These are phyloP conservation scores for Brassica hybrid DNA, from an alignment of 441 rosid genomes.

Conservation along the genomic window DNA sequence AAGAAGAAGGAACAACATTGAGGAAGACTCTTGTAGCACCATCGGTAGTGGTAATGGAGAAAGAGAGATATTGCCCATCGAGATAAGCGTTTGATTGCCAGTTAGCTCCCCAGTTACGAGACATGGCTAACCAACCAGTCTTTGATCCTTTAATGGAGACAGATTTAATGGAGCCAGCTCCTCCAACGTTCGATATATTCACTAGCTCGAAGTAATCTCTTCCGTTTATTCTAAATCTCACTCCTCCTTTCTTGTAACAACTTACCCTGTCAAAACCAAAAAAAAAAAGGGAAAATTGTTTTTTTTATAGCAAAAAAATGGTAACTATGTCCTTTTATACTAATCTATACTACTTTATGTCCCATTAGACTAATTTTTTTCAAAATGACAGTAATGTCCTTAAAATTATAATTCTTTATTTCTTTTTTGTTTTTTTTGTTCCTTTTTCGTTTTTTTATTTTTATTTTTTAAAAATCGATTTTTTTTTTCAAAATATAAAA, in stretches of 20 bases:
- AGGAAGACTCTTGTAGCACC: conserved; percentile 53
- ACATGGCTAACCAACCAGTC: conserved; percentile 67
- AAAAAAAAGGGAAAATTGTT: no score
- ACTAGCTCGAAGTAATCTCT: conserved; percentile 78
- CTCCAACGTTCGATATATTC: conserved; percentile 59
- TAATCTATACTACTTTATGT: no score
- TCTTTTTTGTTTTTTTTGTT: no score
- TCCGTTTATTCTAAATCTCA: conserved; percentile 69
- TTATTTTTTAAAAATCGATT: no score
- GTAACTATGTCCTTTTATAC: no score
- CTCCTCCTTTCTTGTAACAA: conserved; percentile 70
- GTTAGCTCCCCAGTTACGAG: conserved; percentile 76
- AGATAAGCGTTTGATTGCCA: conserved; percentile 78
- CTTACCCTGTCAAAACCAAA: conserved; percentile 51
- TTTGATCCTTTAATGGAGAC: conserved; percentile 63
- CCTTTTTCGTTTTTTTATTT: no score
- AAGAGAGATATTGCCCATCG: conserved; percentile 55
- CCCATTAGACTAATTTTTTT: no score
- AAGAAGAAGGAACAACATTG: conserved; percentile 54
- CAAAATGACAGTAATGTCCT: no score
- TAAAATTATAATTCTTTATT: no score
- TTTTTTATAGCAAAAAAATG: no score
- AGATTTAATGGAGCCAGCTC: conserved; percentile 58
- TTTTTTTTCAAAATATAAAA: no score
- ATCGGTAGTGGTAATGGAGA: conserved; percentile 64